These are phyloP conservation scores for Fusarium incarnatum DNA, from an alignment of 2,329 filamentous ascomycete species.

Conservation along the genomic window DNA sequence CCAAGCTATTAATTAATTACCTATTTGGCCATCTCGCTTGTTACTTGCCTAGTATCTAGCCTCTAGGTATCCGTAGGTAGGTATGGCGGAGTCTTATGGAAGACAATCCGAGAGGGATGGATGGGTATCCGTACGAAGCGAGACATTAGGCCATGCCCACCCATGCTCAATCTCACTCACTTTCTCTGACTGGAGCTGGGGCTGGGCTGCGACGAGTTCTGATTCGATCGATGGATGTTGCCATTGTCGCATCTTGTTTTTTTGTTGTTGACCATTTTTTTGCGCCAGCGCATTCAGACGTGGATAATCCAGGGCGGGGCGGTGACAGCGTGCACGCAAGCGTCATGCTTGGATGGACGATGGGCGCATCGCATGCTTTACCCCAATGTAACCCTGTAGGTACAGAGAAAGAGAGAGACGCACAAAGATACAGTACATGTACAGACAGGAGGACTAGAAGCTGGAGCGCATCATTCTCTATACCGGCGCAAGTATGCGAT, in stretches of 20 bases:
- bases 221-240: conserved; percentile 42
- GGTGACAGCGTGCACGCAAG: conserved; percentile 48
- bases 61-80: neutral
- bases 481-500: conserved; percentile 12
- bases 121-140: neutral
- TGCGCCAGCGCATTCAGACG: conserved; percentile 46
- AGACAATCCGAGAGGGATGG: conserved; percentile 12
- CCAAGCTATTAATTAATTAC: conserved; percentile 2
- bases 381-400: conserved; percentile 39
- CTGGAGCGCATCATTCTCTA: conserved; percentile 27
- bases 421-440: conserved; percentile 6
- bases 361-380: conserved; percentile 45
- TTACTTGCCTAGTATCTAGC: conserved; percentile 16
- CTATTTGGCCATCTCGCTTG: conserved; percentile 37
- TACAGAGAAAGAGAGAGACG: conserved; percentile 1
- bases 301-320: conserved; percentile 44
- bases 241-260: conserved; percentile 45
- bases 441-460: neutral
- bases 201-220: conserved; percentile 44
- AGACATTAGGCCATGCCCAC: conserved; percentile 21
- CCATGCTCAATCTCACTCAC: conserved; percentile 10
- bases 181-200: conserved; percentile 2
- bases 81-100: conserved; percentile 14
- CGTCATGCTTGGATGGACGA: conserved; percentile 46
- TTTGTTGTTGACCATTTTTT: conserved; percentile 46